Evolutionary conservation across 2,329 filamentous ascomycete species (phyloP).

Genomic region (Trichoderma lentiforme): DNA sequence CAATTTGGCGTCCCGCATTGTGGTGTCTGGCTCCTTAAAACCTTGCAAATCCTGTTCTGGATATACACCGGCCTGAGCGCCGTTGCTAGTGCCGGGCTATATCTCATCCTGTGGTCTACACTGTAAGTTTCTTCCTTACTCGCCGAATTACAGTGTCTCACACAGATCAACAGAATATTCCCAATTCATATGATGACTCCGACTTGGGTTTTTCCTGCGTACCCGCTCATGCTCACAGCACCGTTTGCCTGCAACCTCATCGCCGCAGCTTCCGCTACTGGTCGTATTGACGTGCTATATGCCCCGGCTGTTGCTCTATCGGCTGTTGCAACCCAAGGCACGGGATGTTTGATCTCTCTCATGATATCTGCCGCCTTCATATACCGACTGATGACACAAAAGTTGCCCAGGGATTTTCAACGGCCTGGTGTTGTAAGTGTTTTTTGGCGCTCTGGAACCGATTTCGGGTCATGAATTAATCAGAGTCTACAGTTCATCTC

Average conservation of each 20-base stretch:
- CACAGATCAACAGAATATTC: constrained; percentile 38
- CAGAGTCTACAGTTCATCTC: constrained; percentile 61
- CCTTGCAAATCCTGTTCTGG: constrained; percentile 71
- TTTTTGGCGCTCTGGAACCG: neutral
- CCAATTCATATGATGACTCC: constrained; percentile 82
- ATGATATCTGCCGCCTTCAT: constrained; percentile 85
- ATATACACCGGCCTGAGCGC: constrained; percentile 67
- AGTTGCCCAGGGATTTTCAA: constrained; percentile 70
- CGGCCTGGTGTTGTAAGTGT: constrained; percentile 65
- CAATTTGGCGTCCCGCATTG: constrained; percentile 67
- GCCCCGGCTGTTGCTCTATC: constrained; percentile 46
- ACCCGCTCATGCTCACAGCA: constrained; percentile 73
- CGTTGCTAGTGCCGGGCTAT: constrained; percentile 65
- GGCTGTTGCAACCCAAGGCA: constrained; percentile 51
- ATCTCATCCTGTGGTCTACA: constrained; percentile 67
- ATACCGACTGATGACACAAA: constrained; percentile 85
- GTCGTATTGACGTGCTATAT: constrained; percentile 30
- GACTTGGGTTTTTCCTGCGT: constrained; percentile 84
- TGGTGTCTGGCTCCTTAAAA: constrained; percentile 58
- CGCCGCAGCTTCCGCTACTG: constrained; percentile 32
- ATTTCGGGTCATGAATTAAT: neutral
- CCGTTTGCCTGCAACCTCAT: constrained; percentile 65
- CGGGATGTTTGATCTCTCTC: constrained; percentile 57
- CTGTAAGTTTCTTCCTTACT: constrained; percentile 37
- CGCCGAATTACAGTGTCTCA: neutral